Conservation (phyloP, 164 flowering plant species). For the Houttuynia cordata region DNA sequence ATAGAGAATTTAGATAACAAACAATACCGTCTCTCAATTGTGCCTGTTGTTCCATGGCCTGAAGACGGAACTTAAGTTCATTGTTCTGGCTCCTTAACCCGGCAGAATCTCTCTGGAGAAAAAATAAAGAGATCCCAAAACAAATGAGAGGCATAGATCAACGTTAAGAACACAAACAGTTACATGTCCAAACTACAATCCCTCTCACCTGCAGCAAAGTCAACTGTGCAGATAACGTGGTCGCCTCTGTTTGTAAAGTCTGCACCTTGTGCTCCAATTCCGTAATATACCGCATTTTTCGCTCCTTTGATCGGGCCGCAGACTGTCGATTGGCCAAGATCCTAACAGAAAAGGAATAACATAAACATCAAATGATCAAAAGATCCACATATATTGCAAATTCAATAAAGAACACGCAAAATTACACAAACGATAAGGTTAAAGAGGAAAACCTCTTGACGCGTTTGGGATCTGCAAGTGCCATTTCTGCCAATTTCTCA, state of each 20-base stretch:
- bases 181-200: neutral
- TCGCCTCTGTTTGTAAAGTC: constrained; percentile 93
- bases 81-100: constrained; percentile 44
- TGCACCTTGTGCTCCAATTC: constrained; percentile 97
- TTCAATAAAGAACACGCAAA: neutral
- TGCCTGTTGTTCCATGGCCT: constrained; percentile 61
- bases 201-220: constrained; percentile 72
- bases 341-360: constrained; percentile 22
- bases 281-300: constrained; percentile 89
- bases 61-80: constrained; percentile 52
- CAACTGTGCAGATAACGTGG: constrained; percentile 92
- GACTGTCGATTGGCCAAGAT: constrained; percentile 98
- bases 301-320: constrained; percentile 96
- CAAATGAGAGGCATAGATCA: neutral
- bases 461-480: constrained; percentile 47
- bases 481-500: constrained; percentile 49
- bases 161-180: neutral
- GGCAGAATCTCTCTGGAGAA: constrained; percentile 39
- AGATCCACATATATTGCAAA: neutral
- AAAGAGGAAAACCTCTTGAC: constrained; percentile 40
- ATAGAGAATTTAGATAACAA: too few species aligned
- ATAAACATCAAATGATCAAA: too few species aligned
- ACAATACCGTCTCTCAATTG: constrained; percentile 44
- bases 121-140: neutral
- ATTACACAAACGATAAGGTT: neutral